Evolutionary conservation across 2,329 filamentous ascomycete species (phyloP), one percentile per base, ranked within the genome.

Genomic region (Westerdykella aurantiaca): DNA sequence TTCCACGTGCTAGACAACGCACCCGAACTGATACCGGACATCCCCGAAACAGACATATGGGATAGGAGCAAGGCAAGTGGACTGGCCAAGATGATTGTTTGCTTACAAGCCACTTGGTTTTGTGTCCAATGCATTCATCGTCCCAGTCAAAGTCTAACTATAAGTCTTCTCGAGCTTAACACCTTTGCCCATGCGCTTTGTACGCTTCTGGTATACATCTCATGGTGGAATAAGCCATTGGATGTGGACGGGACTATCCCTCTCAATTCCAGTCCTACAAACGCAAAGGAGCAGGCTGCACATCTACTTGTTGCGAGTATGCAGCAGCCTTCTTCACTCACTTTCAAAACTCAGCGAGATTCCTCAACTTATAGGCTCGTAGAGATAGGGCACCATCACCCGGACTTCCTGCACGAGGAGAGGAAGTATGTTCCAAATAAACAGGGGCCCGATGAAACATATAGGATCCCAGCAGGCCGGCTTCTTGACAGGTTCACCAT

Each of bases 161-260:
- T 65, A 7, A 75, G 78, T 18, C 61, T 90, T 4, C 70, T 86
- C 41, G 77, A 82, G 40, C 60, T 80, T 4, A 79, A 83, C 47
- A 69, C 82, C 13, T 67, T 86, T 35, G 78, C 86, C 43, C 63
- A 58, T 45, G 41, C 54, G 37, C 6, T 60, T 22, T 62, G 60
- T 41, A 53, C 60, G 13, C 46, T 67, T 1, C 35, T 57, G 1
- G 50, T 60, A 0, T 67, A 64, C 41, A 13, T 51, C 1, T 25
- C 59, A 5, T 65, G 61, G 63, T 63, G 57, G 61, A 37, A 60
- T 23, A 63, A 65, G 22, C 61, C 61, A 6, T 38, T 52, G 5
- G 43, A 55, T 13, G 46, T 62, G 14, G 43, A 54, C 23, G 44
- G 49, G 18, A 48, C 41, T 5, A 48, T 41, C 31, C 6, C 35